These are phyloP conservation scores for Trichoderma atroviride DNA, from an alignment of 2,329 filamentous ascomycete genomes.

Conservation along the genomic window DNA sequence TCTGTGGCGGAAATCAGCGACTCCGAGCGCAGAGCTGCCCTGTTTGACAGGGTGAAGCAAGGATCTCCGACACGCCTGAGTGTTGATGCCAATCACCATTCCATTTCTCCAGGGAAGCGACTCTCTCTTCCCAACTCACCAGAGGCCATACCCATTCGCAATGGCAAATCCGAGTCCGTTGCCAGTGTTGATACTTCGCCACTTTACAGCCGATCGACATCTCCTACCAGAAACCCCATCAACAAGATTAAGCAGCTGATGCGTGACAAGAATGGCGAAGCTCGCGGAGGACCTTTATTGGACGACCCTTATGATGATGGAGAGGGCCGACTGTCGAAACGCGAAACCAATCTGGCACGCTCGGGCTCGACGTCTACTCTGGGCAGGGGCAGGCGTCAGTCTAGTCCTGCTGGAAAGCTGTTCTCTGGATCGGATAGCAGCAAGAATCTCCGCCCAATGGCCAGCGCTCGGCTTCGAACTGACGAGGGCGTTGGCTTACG, in stretches of 20 bases:
- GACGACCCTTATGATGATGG: slow-evolving; percentile 41
- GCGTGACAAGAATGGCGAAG: slow-evolving; percentile 55
- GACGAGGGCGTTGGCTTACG: slow-evolving; percentile 47
- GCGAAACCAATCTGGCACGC: slow-evolving; percentile 33
- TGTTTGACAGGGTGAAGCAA: slow-evolving; percentile 30
- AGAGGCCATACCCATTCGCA: slow-evolving; percentile 50
- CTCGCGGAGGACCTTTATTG: slow-evolving; percentile 38
- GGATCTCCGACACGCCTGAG: slow-evolving; percentile 34
- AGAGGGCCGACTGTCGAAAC: slow-evolving; percentile 34
- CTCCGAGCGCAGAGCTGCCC: slow-evolving; percentile 39
- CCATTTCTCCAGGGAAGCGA: slow-evolving; percentile 49
- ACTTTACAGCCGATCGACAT: slow-evolving; percentile 62
- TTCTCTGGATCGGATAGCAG: slow-evolving; percentile 35
- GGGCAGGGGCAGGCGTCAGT: slow-evolving; percentile 23
- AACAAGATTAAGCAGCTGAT: slow-evolving; percentile 59
- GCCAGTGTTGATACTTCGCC: slow-evolving; percentile 67
- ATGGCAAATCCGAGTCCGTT: slow-evolving; percentile 54
- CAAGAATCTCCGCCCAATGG: slow-evolving; percentile 40
- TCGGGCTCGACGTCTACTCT: slow-evolving; percentile 32
- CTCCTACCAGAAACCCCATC: slow-evolving; percentile 64
- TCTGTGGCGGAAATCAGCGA: slow-evolving; percentile 45
- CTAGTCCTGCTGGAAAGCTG: slow-evolving; percentile 37
- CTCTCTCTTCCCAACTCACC: slow-evolving; percentile 56
- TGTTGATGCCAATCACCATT: slow-evolving; percentile 45
- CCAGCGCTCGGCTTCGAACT: slow-evolving; percentile 50